Conservation (phyloP, 352 stramenopile genomes). For the Albugo laibachii region DNA sequence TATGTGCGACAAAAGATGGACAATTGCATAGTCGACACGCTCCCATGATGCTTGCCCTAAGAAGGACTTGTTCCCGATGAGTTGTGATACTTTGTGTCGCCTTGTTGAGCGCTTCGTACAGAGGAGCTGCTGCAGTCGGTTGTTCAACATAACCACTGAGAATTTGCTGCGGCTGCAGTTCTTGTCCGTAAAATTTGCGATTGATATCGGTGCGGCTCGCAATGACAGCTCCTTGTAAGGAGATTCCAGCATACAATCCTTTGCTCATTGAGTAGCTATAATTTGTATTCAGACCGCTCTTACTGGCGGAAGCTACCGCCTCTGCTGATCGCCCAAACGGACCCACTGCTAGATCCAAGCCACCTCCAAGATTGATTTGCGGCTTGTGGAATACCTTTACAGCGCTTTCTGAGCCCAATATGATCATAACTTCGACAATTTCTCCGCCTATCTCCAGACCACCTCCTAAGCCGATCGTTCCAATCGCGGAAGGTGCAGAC, state of each 20-base stretch:
- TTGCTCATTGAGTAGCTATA: constrained; percentile 84
- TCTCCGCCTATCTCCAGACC: constrained; percentile 77
- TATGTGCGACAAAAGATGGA: constrained; percentile 18
- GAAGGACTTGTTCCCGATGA: constrained; percentile 14
- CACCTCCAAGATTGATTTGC: constrained; percentile 70
- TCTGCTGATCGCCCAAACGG: constrained; percentile 50
- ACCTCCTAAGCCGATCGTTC: constrained; percentile 46
- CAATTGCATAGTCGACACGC: constrained; percentile 20
- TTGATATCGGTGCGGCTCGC: constrained; percentile 66
- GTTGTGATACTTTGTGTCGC: constrained; percentile 22
- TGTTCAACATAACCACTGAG: constrained; percentile 19
- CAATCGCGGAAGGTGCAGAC: constrained; percentile 80
- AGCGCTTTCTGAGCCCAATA: constrained; percentile 70
- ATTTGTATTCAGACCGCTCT: constrained; percentile 42
- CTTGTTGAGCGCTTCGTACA: constrained; percentile 34
- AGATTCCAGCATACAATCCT: constrained; percentile 80
- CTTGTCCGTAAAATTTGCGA: constrained; percentile 82
- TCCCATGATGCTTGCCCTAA: constrained; percentile 21
- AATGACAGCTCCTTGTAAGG: constrained; percentile 79
- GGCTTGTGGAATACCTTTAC: constrained; percentile 71
- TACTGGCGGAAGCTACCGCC: constrained; percentile 34
- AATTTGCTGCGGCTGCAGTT: constrained; percentile 22
- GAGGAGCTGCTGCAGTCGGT: constrained; percentile 19
- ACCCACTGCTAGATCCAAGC: constrained; percentile 69
- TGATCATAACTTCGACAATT: constrained; percentile 82